phyloP scores from a whole-genome alignment of 2,329 filamentous ascomycete genomes.

The Aspergillus calidoustus region DNA sequence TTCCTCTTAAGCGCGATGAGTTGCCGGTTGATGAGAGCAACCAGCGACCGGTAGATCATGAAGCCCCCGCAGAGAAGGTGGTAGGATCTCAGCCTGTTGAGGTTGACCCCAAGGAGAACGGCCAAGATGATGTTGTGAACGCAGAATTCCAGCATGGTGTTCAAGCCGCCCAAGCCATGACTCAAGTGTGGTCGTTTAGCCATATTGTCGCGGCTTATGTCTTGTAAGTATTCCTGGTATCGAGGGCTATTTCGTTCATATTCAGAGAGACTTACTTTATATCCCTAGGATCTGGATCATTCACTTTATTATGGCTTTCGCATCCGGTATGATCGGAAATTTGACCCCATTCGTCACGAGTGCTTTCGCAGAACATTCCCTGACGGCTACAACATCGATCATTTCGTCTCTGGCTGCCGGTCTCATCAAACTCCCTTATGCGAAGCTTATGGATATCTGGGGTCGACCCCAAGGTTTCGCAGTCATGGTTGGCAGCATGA shows the following conservation, averaged over 20 bases:
- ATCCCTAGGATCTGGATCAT: conserved; percentile 49
- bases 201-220: conserved; percentile 33
- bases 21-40: conserved; percentile 7
- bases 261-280: background rate
- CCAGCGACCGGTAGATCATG: conserved; percentile 10
- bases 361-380: conserved; percentile 58
- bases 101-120: conserved; percentile 4
- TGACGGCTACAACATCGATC: conserved; percentile 57
- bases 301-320: conserved; percentile 53
- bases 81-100: background rate
- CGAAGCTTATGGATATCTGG: conserved; percentile 67
- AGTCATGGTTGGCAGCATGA: conserved; percentile 54
- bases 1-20: conserved; percentile 10
- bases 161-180: conserved; percentile 24
- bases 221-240: conserved; percentile 29
- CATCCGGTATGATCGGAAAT: conserved; percentile 46
- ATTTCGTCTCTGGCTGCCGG: conserved; percentile 62
- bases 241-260: background rate
- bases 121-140: conserved; percentile 19
- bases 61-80: background rate
- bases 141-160: conserved; percentile 22
- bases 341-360: conserved; percentile 48
- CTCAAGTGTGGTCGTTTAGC: conserved; percentile 20
- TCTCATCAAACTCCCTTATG: conserved; percentile 63
- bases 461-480: conserved; percentile 64